Base-by-base conservation (phyloP, 2,329 filamentous ascomycete genomes). In the Alternaria sp. region DNA sequence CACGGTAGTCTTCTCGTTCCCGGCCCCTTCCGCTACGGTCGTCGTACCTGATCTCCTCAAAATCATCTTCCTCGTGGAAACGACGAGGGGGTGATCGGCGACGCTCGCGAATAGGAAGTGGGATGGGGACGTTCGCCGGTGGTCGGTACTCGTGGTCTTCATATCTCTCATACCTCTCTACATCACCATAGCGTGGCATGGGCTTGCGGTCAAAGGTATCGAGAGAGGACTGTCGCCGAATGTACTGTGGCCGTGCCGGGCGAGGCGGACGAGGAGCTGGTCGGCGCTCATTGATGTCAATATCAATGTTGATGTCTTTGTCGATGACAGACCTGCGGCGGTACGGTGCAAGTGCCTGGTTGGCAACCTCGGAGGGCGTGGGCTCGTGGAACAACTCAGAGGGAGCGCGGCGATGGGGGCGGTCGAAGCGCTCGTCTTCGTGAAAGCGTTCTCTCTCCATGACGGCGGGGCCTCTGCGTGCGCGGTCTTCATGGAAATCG, bases 181-280 rank as follows among this genome's bases (percentile, higher is more conserved):
- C 77, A 36, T 89, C 83, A 53, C 81, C 82, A 60, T 84, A 83
- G 42, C 85, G 82, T 31, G 83, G 82, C 54, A 83, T 68, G 1
- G 91, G 89, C 28, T 87, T 87, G 48, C 93, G 88, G 77, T 97
- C 93, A 73, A 92, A 97, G 0, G 91, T 96, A 76, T 97, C 93
- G 37, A 97, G 83, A 51, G 92, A 96, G 13, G 92, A 96, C 76
- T 96, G 93, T 41, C 93, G 87, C 57, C 93, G 86, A 50, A 95
- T 72, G 63, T 93, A 83, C 29, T 83, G 83, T 2, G 92, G 93
- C 42, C 90, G 84, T 33, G 83, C 82, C 2, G 92, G 93, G 44
- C 90, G 84, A 33, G 84, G 83, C 44, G 81, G 80, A 3, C 51
- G 56, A 39, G 51, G 42, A 24, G 37, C 23, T 41, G 82, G 79